Conservation (phyloP, 192 early-diverging fungal genomes). For the Chytriomyces sp. region DNA sequence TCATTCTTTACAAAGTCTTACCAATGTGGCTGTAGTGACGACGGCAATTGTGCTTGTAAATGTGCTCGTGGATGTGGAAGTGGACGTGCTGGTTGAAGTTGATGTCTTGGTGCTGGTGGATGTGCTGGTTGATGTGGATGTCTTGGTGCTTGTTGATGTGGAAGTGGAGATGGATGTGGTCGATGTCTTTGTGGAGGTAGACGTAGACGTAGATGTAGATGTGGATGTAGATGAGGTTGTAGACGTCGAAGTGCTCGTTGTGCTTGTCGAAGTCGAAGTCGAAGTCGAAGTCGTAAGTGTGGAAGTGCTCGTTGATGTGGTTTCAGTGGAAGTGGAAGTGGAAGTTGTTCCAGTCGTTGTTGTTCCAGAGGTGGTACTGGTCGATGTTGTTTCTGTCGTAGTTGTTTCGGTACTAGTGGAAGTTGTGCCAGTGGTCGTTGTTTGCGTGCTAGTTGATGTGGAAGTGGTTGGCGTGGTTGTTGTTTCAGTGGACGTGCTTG, state of each 20-base stretch:
- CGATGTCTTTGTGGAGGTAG: not conserved
- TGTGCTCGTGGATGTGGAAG: not conserved
- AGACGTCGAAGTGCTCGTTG: not conserved
- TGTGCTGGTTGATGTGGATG: not conserved
- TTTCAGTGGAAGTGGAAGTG: slow-evolving; percentile 2
- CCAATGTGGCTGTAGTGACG: not conserved
- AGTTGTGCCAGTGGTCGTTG: not conserved
- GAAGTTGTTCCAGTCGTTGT: not conserved
- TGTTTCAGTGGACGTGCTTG: not conserved
- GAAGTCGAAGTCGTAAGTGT: not conserved
- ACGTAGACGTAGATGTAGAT: not conserved
- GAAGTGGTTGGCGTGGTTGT: not conserved
- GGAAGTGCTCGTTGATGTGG: not conserved
- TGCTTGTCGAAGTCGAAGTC: not conserved
- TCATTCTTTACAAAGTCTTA: not conserved
- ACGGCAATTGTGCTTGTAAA: no score
- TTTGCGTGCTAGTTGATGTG: not conserved
- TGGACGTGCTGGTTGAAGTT: not conserved
- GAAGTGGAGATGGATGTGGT: not conserved
- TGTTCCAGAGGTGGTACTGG: not conserved
- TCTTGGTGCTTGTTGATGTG: not conserved
- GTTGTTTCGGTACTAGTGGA: not conserved
- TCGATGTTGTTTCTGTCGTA: not conserved
- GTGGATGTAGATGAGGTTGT: not conserved
- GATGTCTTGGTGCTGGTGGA: not conserved